phyloP scores from a whole-genome alignment of 1,284 basidiomycete species.

The Cryptococcus deneoformans region DNA sequence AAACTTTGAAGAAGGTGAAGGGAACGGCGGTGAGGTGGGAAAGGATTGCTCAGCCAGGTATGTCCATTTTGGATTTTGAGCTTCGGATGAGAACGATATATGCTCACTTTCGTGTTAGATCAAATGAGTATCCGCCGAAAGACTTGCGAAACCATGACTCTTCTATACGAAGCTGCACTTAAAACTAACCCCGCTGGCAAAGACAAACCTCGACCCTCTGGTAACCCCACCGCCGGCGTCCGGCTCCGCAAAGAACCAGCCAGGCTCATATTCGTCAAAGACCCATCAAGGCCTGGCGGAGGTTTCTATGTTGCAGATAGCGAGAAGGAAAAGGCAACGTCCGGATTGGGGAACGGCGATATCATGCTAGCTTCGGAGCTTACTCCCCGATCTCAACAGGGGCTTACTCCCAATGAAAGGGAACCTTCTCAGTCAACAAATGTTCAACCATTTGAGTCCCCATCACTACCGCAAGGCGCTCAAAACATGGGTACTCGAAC shows the following conservation, averaged over 20 bases:
- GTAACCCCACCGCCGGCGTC: constrained; percentile 54
- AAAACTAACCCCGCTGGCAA: constrained; percentile 53
- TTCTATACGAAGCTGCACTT: constrained; percentile 88
- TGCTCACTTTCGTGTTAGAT: constrained; percentile 52
- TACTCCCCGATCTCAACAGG: not conserved
- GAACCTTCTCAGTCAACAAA: too few relatives aligned
- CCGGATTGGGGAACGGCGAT: constrained; percentile 24
- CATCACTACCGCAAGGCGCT: not conserved
- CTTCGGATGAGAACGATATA: not conserved
- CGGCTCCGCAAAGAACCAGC: constrained; percentile 33
- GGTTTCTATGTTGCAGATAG: constrained; percentile 73
- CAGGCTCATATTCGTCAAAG: constrained; percentile 34
- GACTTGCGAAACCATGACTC: constrained; percentile 73
- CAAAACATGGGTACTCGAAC: not conserved
- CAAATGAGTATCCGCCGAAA: constrained; percentile 89
- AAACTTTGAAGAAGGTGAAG: constrained; percentile 70
- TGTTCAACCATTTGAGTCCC: not conserved
- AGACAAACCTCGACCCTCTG: constrained; percentile 29
- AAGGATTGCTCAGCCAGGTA: constrained; percentile 51
- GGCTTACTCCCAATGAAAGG: not conserved
- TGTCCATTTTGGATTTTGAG: constrained; percentile 3
- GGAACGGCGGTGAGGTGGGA: constrained; percentile 85
- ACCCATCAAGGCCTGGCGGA: constrained; percentile 63
- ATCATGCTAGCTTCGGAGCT: constrained; percentile 11
- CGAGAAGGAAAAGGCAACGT: constrained; percentile 46